These are phyloP conservation scores for Penstemon newberryi DNA, from an alignment of 257 asterid species.

Conservation along the genomic window DNA sequence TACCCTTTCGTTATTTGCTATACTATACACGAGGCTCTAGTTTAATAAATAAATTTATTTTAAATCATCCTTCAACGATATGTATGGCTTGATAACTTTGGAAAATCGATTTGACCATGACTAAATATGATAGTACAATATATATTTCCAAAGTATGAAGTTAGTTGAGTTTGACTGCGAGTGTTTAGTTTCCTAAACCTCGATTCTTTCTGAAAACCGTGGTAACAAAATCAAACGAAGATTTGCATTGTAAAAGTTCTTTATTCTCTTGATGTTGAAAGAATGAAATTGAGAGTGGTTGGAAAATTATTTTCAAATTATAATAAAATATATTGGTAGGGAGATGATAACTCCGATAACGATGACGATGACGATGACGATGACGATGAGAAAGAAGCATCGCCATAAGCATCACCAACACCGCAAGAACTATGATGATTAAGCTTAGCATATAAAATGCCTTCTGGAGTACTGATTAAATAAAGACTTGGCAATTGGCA, in stretches of 20 bases:
- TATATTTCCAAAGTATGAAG: too few relatives aligned
- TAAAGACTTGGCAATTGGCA: conserved; percentile 4
- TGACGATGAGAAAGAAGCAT: conserved; percentile 11
- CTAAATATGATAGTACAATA: too few relatives aligned
- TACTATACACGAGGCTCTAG: too few relatives aligned
- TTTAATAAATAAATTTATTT: too few relatives aligned
- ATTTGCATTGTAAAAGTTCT: neutral
- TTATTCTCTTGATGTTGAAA: neutral
- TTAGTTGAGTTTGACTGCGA: too few relatives aligned
- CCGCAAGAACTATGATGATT: conserved; percentile 24
- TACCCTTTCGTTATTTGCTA: too few relatives aligned
- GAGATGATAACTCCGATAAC: conserved; percentile 3
- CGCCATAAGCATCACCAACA: conserved; percentile 14
- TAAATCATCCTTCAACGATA: too few relatives aligned
- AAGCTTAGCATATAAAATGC: neutral
- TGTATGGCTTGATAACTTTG: too few relatives aligned
- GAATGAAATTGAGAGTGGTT: neutral
- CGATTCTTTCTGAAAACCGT: too few relatives aligned
- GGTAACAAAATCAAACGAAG: too few relatives aligned
- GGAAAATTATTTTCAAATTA: neutral
- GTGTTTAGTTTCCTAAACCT: too few relatives aligned
- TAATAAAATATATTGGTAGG: neutral
- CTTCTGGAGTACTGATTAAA: neutral
- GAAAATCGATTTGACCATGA: too few relatives aligned
- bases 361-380: conserved; percentile 19